A percentile compares a stretch with the other conserved stretches of the same genome.
Conservation (phyloP, 768 basidiomycete genomes). For the Chiua virens region DNA sequence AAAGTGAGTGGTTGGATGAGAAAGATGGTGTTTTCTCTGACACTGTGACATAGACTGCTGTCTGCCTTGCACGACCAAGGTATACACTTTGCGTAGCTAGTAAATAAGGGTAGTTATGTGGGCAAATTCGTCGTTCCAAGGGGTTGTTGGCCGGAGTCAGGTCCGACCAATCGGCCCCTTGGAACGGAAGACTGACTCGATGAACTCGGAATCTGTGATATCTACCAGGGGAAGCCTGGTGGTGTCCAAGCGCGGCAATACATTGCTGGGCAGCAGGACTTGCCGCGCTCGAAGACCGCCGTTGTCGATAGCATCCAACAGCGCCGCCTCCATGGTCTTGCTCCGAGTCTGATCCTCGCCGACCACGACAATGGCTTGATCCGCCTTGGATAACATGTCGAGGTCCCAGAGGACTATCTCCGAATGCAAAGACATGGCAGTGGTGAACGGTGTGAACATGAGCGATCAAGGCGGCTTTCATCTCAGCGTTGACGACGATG, state of each 20-base stretch:
- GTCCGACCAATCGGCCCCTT: too few relatives aligned
- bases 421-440: constrained; percentile 9
- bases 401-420: constrained; percentile 15
- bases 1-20: constrained; percentile 51
- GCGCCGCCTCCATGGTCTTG: constrained; percentile 8
- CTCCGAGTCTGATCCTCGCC: constrained; percentile 12
- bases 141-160: too few relatives aligned
- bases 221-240: constrained; percentile 14
- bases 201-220: constrained; percentile 14
- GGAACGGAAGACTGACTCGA: constrained; percentile 12
- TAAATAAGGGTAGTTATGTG: too few relatives aligned
- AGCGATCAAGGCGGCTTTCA: constrained; percentile 14
- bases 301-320: constrained; percentile 14
- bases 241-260: constrained; percentile 12
- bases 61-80: constrained; percentile 72
- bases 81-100: constrained; percentile 28
- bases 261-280: constrained; percentile 13
- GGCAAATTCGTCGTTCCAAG: too few relatives aligned
- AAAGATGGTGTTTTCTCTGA: neutral
- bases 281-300: constrained; percentile 13
- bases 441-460: constrained; percentile 14
- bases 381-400: constrained; percentile 14
- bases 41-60: constrained; percentile 49
- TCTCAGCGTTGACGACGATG: constrained; percentile 11
- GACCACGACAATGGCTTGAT: constrained; percentile 15